Conservation (phyloP, 2,329 filamentous ascomycete species). For the Akanthomyces muscarius region DNA sequence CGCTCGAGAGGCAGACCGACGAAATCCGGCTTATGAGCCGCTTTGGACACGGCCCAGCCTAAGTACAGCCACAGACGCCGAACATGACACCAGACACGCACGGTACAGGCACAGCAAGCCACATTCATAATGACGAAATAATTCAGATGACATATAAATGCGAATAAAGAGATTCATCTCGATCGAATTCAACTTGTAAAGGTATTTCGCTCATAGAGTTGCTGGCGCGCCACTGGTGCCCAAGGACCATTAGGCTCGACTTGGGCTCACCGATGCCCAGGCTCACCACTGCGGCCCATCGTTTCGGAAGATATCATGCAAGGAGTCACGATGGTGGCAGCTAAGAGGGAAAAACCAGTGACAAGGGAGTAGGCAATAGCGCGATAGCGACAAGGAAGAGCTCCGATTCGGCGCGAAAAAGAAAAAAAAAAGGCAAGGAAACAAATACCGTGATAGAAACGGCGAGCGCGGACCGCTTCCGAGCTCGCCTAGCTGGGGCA, state of each 20-base stretch:
- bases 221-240: conserved; percentile 12
- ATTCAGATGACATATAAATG: conserved; percentile 5
- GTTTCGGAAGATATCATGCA: conserved; percentile 3
- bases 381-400: not conserved
- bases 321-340: conserved; percentile 11
- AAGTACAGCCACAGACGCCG: not conserved
- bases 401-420: conserved; percentile 5
- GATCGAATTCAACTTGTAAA: not conserved
- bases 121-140: conserved; percentile 13
- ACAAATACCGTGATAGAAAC: not conserved
- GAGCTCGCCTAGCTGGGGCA: not conserved
- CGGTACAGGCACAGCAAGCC: not conserved
- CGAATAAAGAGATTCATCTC: not conserved
- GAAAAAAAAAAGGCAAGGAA: not conserved
- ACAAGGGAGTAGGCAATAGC: not conserved
- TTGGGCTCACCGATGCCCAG: not conserved
- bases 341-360: not conserved
- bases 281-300: not conserved
- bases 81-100: not conserved
- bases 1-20: conserved; percentile 72
- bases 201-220: conserved; percentile 1
- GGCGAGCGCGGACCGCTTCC: conserved; percentile 11
- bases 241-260: conserved; percentile 10
- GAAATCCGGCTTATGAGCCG: conserved; percentile 70
- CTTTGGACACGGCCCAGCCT: conserved; percentile 33